A percentile compares a stretch with the other conserved stretches of the same genome.
Conservation (phyloP, 2,329 filamentous ascomycete species). For the Botrytis tulipae region DNA sequence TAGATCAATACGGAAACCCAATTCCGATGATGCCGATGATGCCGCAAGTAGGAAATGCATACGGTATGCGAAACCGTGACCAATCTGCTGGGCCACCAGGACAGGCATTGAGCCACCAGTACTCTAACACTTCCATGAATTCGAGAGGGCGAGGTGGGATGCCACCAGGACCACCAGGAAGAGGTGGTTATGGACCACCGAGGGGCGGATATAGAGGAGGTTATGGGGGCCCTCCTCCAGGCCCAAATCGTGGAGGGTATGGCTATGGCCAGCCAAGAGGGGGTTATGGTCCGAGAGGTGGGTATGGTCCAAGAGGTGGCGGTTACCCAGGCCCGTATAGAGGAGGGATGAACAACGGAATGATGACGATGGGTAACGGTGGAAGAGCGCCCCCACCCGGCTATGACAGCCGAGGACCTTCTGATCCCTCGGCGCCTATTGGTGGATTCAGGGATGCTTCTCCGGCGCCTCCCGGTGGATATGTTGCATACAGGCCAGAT, state of each 20-base stretch:
- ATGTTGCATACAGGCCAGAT: slow-evolving; percentile 32
- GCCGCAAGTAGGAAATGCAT: slow-evolving; percentile 27
- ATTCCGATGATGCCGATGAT: slow-evolving; percentile 47
- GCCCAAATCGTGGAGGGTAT: slow-evolving; percentile 48
- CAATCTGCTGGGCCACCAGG: slow-evolving; percentile 49
- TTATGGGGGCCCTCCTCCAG: slow-evolving; percentile 27
- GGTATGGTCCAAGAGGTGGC: slow-evolving; percentile 37
- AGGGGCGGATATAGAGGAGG: slow-evolving; percentile 48
- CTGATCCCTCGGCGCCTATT: slow-evolving; percentile 23
- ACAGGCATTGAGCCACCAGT: slow-evolving; percentile 48
- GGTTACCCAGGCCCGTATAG: slow-evolving; percentile 20
- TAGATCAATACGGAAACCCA: slow-evolving; percentile 66
- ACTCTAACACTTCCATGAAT: slow-evolving; percentile 34
- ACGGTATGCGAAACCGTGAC: slow-evolving; percentile 48
- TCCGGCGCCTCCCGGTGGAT: slow-evolving; percentile 24
- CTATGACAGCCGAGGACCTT: slow-evolving; percentile 32
- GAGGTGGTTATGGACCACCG: slow-evolving; percentile 36
- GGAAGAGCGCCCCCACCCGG: slow-evolving; percentile 42
- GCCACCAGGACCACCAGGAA: slow-evolving; percentile 28
- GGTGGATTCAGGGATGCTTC: slow-evolving; percentile 24
- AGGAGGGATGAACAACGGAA: slow-evolving; percentile 42
- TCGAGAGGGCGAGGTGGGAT: slow-evolving; percentile 35
- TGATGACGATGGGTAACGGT: slow-evolving; percentile 43
- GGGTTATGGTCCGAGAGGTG: slow-evolving; percentile 32
- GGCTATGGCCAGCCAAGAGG: slow-evolving; percentile 47